These are phyloP conservation scores for Ustilago shanxiensis DNA, from an alignment of 1,284 basidiomycete genomes.

Conservation along the genomic window DNA sequence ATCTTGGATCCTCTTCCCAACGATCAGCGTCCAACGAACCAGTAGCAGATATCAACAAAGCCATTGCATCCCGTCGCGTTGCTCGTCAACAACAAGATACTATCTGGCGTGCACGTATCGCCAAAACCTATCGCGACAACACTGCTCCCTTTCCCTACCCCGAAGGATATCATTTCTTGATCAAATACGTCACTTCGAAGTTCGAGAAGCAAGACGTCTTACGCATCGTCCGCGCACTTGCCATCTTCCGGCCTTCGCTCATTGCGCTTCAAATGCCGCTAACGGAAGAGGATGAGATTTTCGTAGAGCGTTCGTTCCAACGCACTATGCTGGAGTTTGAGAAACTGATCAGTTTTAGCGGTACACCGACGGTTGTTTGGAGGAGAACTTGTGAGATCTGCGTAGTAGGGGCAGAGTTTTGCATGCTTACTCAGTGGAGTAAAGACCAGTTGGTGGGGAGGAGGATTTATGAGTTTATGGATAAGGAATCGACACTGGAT, in stretches of 20 bases:
- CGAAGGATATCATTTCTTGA: slow-evolving; percentile 68
- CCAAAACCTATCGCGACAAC: slow-evolving; percentile 62
- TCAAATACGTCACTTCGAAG: slow-evolving; percentile 73
- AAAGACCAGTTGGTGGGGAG: slow-evolving; percentile 65
- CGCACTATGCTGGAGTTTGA: slow-evolving; percentile 92
- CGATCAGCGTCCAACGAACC: slow-evolving; percentile 47
- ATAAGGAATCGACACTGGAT: slow-evolving; percentile 65
- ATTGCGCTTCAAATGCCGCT: slow-evolving; percentile 83
- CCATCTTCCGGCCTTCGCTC: slow-evolving; percentile 92
- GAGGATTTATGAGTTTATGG: slow-evolving; percentile 69
- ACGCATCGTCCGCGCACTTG: slow-evolving; percentile 91
- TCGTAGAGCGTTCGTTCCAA: slow-evolving; percentile 95
- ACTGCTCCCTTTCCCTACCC: slow-evolving; percentile 67
- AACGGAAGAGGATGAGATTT: slow-evolving; percentile 72
- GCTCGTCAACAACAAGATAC: slow-evolving; percentile 52
- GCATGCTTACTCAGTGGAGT: slow-evolving; percentile 79
- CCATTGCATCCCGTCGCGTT: slow-evolving; percentile 46
- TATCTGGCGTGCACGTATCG: slow-evolving; percentile 66
- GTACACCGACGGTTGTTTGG: slow-evolving; percentile 99
- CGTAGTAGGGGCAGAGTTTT: slow-evolving; percentile 95
- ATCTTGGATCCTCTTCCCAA: slow-evolving; percentile 44
- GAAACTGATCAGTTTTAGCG: slow-evolving; percentile 95
- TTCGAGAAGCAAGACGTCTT: slow-evolving; percentile 96
- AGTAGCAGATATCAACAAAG: slow-evolving; percentile 47
- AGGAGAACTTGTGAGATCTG: slow-evolving; percentile 96